These are phyloP conservation scores for Pseudogymnoascus sp. DNA, from an alignment of 2,329 filamentous ascomycete species.

Conservation along the genomic window DNA sequence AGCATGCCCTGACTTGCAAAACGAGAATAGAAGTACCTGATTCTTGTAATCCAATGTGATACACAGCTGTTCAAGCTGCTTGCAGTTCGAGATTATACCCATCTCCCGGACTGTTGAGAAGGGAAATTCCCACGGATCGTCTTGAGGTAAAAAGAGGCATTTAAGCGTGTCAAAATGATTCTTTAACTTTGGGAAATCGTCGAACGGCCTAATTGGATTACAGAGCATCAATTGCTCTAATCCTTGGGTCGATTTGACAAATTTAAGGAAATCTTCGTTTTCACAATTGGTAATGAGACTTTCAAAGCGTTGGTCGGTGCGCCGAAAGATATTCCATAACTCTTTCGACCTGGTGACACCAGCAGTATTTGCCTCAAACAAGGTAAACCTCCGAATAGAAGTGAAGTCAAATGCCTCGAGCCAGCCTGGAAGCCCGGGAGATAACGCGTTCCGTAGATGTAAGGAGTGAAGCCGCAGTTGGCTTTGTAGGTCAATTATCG, in stretches of 20 bases:
- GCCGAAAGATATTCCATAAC: background rate
- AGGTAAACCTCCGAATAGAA: background rate
- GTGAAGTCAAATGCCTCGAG: background rate
- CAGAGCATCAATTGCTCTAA: background rate
- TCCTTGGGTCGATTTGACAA: background rate
- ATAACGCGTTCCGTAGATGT: background rate
- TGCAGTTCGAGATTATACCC: background rate
- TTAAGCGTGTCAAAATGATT: background rate
- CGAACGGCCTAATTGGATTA: background rate
- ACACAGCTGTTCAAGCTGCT: background rate
- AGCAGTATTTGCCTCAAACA: background rate
- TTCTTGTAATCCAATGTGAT: background rate
- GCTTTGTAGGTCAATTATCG: background rate
- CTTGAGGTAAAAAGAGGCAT: background rate
- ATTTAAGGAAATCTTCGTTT: background rate
- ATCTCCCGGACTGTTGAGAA: background rate
- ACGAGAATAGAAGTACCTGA: background rate
- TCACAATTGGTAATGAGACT: background rate
- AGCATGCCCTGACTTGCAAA: background rate
- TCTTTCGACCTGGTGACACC: background rate
- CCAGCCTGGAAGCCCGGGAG: background rate
- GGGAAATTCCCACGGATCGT: background rate
- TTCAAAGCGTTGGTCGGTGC: background rate
- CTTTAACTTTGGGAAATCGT: background rate
- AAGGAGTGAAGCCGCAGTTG: background rate